phyloP scores from a whole-genome alignment of 83 land plant genomes.

The Picea mariana region DNA sequence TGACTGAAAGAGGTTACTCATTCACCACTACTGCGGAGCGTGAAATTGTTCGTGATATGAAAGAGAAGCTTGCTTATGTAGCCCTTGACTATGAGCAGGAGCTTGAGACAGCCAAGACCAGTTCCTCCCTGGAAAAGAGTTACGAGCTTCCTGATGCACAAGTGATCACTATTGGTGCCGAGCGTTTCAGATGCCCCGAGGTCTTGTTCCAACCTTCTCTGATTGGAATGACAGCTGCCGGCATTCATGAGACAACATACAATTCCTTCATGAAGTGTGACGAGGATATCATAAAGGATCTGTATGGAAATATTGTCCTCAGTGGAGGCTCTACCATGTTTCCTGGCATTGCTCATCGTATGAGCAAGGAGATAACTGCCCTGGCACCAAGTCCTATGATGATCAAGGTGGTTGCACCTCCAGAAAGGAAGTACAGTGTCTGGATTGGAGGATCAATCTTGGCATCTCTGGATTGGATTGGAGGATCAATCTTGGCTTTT shows the following conservation, averaged over 20 bases:
- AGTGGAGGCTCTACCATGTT: slow-evolving; percentile 76
- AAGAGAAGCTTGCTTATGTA: slow-evolving; percentile 21
- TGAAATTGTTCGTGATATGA: slow-evolving; percentile 25
- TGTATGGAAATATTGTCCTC: slow-evolving; percentile 30
- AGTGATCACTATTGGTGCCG: slow-evolving; percentile 12
- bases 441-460: slow-evolving; percentile 32
- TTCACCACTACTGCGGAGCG: slow-evolving; percentile 62
- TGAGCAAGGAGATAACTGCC: slow-evolving; percentile 73
- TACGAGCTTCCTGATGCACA: slow-evolving; percentile 74
- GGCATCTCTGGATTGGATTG: slow-evolving; percentile 53
- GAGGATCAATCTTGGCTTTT: background rate
- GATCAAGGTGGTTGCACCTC: slow-evolving; percentile 75
- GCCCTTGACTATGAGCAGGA: slow-evolving; percentile 34
- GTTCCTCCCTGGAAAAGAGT: slow-evolving; percentile 59
- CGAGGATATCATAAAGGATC: slow-evolving; percentile 31
- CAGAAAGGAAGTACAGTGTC: slow-evolving; percentile 76
- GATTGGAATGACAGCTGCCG: slow-evolving; percentile 19
- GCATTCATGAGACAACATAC: slow-evolving; percentile 21
- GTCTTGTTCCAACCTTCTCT: slow-evolving; percentile 10
- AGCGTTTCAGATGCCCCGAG: background rate
- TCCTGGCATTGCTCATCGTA: slow-evolving; percentile 65
- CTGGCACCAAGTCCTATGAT: slow-evolving; percentile 71
- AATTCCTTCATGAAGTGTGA: slow-evolving; percentile 23
- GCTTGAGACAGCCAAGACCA: slow-evolving; percentile 41
- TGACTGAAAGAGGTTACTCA: slow-evolving; percentile 60